Conservation (phyloP, 805 yeast genomes). For the Candida ponderosae region DNA sequence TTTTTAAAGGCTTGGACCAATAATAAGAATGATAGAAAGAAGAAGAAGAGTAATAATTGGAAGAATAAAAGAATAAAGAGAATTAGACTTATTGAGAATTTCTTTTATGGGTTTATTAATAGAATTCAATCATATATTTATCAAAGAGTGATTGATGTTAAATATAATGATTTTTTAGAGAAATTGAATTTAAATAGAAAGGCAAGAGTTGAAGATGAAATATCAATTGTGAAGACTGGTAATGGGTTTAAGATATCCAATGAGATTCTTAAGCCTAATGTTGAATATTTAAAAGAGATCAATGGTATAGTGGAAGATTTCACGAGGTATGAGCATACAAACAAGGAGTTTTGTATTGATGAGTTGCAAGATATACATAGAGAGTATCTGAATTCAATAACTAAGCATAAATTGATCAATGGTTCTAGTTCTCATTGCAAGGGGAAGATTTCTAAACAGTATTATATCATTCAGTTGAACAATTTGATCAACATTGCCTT, state of each 20-base stretch:
- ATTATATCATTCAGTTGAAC: conserved; percentile 35
- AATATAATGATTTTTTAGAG: conserved; percentile 20
- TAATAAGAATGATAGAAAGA: conserved; percentile 22
- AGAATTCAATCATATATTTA: conserved; percentile 24
- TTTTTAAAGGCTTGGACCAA: conserved; percentile 42
- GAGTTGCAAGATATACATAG: conserved; percentile 32
- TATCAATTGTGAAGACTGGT: conserved; percentile 21
- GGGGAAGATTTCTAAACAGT: conserved; percentile 30
- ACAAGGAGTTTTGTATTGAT: conserved; percentile 37
- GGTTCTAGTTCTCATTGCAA: conserved; percentile 15
- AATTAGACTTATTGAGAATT: conserved; percentile 23
- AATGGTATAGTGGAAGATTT: conserved; percentile 6
- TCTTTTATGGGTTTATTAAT: conserved; percentile 23
- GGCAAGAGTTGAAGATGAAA: conserved; percentile 29
- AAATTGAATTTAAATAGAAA: conserved; percentile 22
- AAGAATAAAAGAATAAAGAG: conserved; percentile 20
- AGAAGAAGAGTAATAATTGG: conserved; percentile 10
- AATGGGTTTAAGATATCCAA: conserved; percentile 19
- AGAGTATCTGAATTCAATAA: conserved; percentile 26
- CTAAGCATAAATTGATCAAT: conserved; percentile 28
- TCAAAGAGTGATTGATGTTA: conserved; percentile 23
- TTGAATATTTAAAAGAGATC: conserved; percentile 12
- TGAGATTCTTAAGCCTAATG: conserved; percentile 23
- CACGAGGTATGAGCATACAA: conserved; percentile 2
- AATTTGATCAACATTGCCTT: conserved; percentile 26